These are phyloP conservation scores for Arabidopsis hybrid DNA, from an alignment of 441 rosid species.

Conservation along the genomic window DNA sequence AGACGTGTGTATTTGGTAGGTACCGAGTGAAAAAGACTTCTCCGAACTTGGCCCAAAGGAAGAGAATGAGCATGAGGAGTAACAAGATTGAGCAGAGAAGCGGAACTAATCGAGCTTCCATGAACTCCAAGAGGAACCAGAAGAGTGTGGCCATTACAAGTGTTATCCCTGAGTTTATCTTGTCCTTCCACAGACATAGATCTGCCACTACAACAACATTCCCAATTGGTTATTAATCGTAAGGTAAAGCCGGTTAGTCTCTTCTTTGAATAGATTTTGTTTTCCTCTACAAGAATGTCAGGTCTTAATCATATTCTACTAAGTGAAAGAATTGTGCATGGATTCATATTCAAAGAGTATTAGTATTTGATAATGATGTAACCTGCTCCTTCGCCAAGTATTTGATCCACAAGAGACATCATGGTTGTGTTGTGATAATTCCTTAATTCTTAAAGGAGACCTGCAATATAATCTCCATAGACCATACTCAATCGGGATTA, in stretches of 20 bases:
- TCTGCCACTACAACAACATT: conserved; percentile 36
- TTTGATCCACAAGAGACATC: conserved; percentile 34
- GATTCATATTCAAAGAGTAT: not conserved
- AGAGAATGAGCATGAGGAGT: conserved; percentile 31
- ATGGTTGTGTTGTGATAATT: conserved; percentile 10
- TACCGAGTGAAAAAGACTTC: conserved; percentile 26
- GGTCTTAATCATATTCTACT: not conserved
- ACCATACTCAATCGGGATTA: not conserved
- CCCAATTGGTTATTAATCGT: not conserved
- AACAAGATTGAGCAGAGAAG: conserved; percentile 31
- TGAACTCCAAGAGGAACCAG: conserved; percentile 34
- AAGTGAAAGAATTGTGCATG: not conserved
- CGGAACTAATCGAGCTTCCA: conserved; percentile 25
- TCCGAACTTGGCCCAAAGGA: conserved; percentile 42
- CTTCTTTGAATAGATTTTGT: conserved; percentile 13
- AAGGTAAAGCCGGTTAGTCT: not conserved
- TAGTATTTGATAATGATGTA: conserved; percentile 17
- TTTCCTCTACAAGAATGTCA: not conserved
- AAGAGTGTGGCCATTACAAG: conserved; percentile 35
- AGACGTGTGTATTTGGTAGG: not conserved
- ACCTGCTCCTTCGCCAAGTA: conserved; percentile 39
- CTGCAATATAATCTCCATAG: conserved; percentile 2
- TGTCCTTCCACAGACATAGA: conserved; percentile 40
- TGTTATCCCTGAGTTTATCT: conserved; percentile 31
- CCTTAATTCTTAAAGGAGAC: conserved; percentile 6